phyloP scores from a whole-genome alignment of 2,329 filamentous ascomycete genomes.

The Dissoconium aciculare region DNA sequence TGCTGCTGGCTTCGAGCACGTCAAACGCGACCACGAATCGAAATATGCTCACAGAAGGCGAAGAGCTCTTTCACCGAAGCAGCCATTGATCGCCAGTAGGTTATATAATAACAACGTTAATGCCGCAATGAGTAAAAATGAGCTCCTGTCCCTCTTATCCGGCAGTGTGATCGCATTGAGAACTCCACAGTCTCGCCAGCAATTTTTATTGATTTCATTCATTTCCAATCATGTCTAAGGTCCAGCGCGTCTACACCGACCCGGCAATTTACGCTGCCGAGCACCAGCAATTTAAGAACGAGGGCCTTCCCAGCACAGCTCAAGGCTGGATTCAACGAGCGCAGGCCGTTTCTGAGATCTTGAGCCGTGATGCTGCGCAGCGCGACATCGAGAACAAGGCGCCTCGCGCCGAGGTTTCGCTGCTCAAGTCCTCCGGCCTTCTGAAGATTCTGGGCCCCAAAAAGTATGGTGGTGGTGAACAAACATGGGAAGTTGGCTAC shows the following conservation, averaged over 20 bases:
- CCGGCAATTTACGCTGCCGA: constrained; percentile 15
- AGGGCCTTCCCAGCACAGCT: constrained; percentile 26
- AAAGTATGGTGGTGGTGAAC: constrained; percentile 39
- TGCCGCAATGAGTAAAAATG: too few relatives aligned
- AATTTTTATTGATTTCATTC: too few relatives aligned
- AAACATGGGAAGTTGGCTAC: constrained; percentile 42
- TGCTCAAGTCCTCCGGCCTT: constrained; percentile 39
- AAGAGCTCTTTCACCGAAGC: too few relatives aligned
- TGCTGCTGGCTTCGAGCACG: too few relatives aligned
- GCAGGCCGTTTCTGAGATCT: constrained; percentile 34
- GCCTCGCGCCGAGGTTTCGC: constrained; percentile 35
- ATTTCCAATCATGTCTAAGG: constrained; percentile 6
- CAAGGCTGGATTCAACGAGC: constrained; percentile 36
- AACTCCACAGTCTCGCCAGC: too few relatives aligned
- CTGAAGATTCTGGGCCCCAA: constrained; percentile 36
- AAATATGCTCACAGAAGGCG: too few relatives aligned
- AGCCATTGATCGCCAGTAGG: too few relatives aligned
- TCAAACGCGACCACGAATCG: too few relatives aligned
- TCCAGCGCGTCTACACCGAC: constrained; percentile 14
- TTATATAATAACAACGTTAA: too few relatives aligned
- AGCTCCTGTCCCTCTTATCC: too few relatives aligned
- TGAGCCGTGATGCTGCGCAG: constrained; percentile 33
- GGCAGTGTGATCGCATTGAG: too few relatives aligned
- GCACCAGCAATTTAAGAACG: constrained; percentile 12
- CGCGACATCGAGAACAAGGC: constrained; percentile 39